Conservation (phyloP, 192 early-diverging fungal genomes). For the Gigaspora rosea region DNA sequence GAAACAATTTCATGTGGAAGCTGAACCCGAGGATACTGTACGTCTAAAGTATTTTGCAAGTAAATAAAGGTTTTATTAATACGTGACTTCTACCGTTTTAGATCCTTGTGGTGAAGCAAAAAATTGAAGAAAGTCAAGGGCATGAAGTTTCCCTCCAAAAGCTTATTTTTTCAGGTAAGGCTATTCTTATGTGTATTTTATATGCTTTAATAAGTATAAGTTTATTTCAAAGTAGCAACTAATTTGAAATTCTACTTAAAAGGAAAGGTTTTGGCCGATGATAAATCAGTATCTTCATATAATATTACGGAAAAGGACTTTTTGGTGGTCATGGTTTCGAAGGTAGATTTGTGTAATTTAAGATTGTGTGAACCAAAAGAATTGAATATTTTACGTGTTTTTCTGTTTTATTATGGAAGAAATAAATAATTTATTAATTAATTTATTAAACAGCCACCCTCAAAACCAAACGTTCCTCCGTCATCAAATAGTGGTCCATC, state of each 20-base stretch:
- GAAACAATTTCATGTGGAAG: conserved; percentile 78
- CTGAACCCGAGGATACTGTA: conserved; percentile 66
- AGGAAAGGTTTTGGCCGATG: conserved; percentile 90
- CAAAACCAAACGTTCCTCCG: conserved; percentile 30
- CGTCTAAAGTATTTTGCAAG: background rate
- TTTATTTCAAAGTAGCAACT: background rate
- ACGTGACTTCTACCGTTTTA: conserved; percentile 34
- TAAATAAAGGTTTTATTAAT: background rate
- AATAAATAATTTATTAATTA: conserved; percentile 25
- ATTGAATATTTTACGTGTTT: too few relatives aligned
- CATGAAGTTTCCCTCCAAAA: conserved; percentile 76
- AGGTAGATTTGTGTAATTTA: conserved; percentile 51
- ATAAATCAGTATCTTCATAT: conserved; percentile 68
- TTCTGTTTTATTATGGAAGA: too few relatives aligned
- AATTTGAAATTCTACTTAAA: conserved; percentile 13
- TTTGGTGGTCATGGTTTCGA: conserved; percentile 92
- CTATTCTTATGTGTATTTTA: background rate
- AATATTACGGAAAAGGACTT: conserved; percentile 91
- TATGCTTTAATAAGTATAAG: background rate
- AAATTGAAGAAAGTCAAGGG: conserved; percentile 72
- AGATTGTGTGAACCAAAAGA: too few relatives aligned
- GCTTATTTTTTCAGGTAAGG: conserved; percentile 82
- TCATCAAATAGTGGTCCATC: conserved; percentile 41
- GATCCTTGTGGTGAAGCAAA: conserved; percentile 78
- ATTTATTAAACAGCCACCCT: conserved; percentile 29